Base-by-base conservation (phyloP, 164 flowering plant species). In the Nelumbo lutea region DNA sequence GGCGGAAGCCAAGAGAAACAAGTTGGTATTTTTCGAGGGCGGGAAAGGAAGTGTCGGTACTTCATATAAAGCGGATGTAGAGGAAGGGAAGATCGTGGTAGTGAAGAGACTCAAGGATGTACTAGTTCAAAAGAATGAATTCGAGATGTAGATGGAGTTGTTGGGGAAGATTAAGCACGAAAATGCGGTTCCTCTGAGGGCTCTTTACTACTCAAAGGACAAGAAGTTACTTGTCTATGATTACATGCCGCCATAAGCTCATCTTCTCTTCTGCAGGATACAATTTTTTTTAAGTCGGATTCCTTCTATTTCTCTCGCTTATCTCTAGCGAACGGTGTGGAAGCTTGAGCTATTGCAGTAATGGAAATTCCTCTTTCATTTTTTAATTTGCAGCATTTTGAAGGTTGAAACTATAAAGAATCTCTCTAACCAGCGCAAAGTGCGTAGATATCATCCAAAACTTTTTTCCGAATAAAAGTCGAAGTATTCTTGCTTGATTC, bases 221-320 rank as follows among this genome's bases (percentile, higher is more conserved):
- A 96, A 92, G 82, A 92, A 92, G 84, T 93, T 92, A 61, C 93
- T 92, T 72, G 96, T 92, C 3, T 85, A 85, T 76, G 98, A 92
- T 67, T 87, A 87, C 78, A 79, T 90, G 83, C 77, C 89, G 83
- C 80, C 81, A 96, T 96, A 61, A 92, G 93, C 84, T 80, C 90
- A 51, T 90, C 95, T 73, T 84, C 96, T 3, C 87, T 86, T 53
- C 66, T 92, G 55, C 98, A 90, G 75, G 98, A 96, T 92, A 64
- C 73, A 80, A 43, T 38, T 6, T 47, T 59, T 14, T 62, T 53
- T 48, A 58, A 42, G 41, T 27, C 42, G 7, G 4, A 46, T 27
- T 72, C 40, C 27, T 58, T 10, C 50, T 39, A 61, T 42, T n/a
- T 42, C 52, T 7, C n/a, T 50, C 46, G 15, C 9, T 43, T 41